These are phyloP conservation scores for Usnea hakonensis DNA, from an alignment of 495 filamentous ascomycete genomes.

Conservation along the genomic window DNA sequence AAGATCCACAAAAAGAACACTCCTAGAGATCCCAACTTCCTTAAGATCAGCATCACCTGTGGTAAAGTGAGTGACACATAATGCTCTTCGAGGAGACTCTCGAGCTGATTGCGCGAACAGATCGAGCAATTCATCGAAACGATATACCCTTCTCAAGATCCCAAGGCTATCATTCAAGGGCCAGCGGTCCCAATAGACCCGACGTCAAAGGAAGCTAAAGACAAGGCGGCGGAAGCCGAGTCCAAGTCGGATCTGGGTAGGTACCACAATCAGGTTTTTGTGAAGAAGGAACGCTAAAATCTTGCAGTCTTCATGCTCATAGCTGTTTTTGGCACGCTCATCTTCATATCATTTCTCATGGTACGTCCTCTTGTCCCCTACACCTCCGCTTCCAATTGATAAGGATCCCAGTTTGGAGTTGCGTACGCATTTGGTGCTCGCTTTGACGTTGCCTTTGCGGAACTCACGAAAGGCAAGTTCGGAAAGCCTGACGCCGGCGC, in stretches of 20 bases:
- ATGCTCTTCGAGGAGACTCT: not conserved
- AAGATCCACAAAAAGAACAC: slow-evolving; percentile 92
- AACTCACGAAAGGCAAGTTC: slow-evolving; percentile 45
- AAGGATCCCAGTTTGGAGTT: slow-evolving; percentile 45
- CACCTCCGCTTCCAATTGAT: not conserved
- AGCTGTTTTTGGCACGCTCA: slow-evolving; percentile 52
- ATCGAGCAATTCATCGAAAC: slow-evolving; percentile 96
- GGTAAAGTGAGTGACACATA: slow-evolving; percentile 57
- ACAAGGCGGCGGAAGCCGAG: slow-evolving; percentile 43
- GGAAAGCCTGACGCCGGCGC: slow-evolving; percentile 15
- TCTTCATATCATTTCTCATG: slow-evolving; percentile 58
- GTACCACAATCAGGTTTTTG: not conserved
- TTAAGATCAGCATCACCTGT: slow-evolving; percentile 85
- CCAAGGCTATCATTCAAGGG: slow-evolving; percentile 35
- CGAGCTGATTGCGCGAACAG: slow-evolving; percentile 38
- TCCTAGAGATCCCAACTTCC: slow-evolving; percentile 84
- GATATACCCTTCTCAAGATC: slow-evolving; percentile 73
- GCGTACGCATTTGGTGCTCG: slow-evolving; percentile 64
- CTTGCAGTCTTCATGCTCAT: slow-evolving; percentile 49
- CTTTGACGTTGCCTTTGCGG: slow-evolving; percentile 54
- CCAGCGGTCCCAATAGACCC: slow-evolving; percentile 35
- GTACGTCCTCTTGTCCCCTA: slow-evolving; percentile 35
- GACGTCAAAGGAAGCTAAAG: slow-evolving; percentile 38
- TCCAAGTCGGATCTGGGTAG: slow-evolving; percentile 22
- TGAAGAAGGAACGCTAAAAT: not conserved